Base-by-base conservation (phyloP, 345 rosid genomes). In the Melaleuca quinquenervia region DNA sequence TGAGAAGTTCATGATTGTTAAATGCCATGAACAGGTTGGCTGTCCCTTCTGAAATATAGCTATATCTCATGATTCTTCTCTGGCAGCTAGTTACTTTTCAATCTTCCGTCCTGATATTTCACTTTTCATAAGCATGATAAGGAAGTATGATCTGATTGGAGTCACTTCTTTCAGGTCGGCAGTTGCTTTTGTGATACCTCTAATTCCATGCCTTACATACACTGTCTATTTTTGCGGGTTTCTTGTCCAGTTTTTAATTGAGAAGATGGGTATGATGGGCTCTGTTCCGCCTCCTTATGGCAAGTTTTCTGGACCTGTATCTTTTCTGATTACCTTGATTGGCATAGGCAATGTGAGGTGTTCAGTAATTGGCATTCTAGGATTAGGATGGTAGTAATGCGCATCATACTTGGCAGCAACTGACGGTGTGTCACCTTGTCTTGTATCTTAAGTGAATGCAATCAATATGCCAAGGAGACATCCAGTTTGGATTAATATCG, bases 241-340 rank as follows among this genome's bases (percentile, higher is more conserved):
- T 88, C 94, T 97, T 86, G 85, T 90, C 86, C 95, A 94, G 89
- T 91, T 96, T 89, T 89, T 97, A 89, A 91, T 95, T 80, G 99
- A 97, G 96, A 97, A 95, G 98, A 92, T 94, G 93, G 98, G 99
- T 75, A 97, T 97, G 99, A 94, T 97, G 96, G 99, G 99, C 83
- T 88, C 94, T 84, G 53, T 94, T 90, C 96, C 98, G 88, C 96
- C 96, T 51, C 99, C 99, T 6, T 96, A 92, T 84, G 99, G 99
- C 95, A 85, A 91, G 96, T 86, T 90, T 91, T 85, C 86, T 89
- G 36, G 62, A 91, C 86, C 83, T 82, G 3, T 84, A 24, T 60
- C 29, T 64, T 55, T 89, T 50, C 3, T n/a, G n/a, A 54, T 58
- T 55, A 48, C 83, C 52, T 83, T 14, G 45, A 20, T 52, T 54